These are phyloP conservation scores for Fagopyrum homotropicum DNA, from an alignment of 148 eudicot genomes.

Conservation along the genomic window DNA sequence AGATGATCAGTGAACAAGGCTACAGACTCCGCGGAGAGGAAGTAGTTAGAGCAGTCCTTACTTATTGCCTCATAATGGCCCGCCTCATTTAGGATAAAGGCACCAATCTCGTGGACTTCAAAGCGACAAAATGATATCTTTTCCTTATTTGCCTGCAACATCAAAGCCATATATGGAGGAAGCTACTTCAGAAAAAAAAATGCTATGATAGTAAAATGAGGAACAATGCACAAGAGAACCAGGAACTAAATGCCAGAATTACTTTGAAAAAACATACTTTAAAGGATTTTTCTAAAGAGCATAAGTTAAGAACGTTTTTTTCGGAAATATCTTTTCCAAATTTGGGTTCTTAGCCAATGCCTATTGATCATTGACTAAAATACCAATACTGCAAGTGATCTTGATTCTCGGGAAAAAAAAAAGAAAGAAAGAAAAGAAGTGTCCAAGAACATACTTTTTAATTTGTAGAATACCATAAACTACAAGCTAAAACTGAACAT, in stretches of 20 bases:
- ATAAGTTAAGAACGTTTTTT: no score
- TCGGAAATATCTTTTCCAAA: no score
- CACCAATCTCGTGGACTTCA: slow-evolving; percentile 91
- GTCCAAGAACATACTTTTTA: no score
- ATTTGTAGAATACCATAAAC: no score
- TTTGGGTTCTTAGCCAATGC: no score
- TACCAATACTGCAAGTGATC: no score
- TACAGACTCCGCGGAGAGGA: slow-evolving; percentile 79
- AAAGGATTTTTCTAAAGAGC: no score
- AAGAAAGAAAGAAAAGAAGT: no score
- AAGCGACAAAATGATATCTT: slow-evolving; percentile 74
- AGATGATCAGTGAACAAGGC: slow-evolving; percentile 81
- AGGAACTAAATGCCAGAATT: background rate
- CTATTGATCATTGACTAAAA: no score
- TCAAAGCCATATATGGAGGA: background rate
- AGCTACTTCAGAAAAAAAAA: background rate
- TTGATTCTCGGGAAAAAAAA: no score
- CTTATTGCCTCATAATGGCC: slow-evolving; percentile 92
- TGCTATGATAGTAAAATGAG: background rate
- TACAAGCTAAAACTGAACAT: no score
- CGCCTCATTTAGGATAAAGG: slow-evolving; percentile 67
- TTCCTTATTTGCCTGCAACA: slow-evolving; percentile 79
- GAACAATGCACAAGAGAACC: background rate
- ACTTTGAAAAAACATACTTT: no score
- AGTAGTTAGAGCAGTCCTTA: slow-evolving; percentile 67